Base-by-base conservation (phyloP, 345 rosid species). In the Sonneratia alba region DNA sequence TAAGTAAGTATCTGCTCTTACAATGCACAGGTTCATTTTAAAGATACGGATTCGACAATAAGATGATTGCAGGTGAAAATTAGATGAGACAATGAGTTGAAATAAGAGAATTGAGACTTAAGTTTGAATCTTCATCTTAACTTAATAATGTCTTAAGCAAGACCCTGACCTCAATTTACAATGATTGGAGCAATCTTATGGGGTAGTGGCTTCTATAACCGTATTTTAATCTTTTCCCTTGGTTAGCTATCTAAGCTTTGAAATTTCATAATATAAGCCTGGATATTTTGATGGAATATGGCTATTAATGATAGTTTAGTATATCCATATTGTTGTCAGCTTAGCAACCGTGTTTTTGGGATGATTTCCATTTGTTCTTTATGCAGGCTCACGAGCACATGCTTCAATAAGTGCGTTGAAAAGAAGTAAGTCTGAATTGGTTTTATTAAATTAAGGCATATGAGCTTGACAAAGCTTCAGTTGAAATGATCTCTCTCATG, bases 391-490 rank as follows among this genome's bases (percentile, higher is more conserved):
- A 85, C 88, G 45, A 88, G 86, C 79, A 86, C 96, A 36, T 96
- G 99, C 79, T 96, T 96, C 81, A 79, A 71, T 74, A 96, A 96
- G 78, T 96, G 99, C 51, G 88, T 96, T 10, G 99, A 92, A 83
- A 96, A 85, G 77, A 89, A 91, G 99, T 92, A 81, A 42, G 80
- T 57, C 59, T 9, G 64, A 62, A n/a, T 71, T 34, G 18, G 45
- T 53, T 11, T 68, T 73, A 68, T 48, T 42, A 22, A 51, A 27
- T 42, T 37, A 40, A 62, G 18, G 38, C 38, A 1, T 37, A 4
- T 27, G 56, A 18, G 59, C 24, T 53, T 53, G 18, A 53, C 22
- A 53, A 53, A 12, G 16, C 12, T 36, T 53, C 19, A 13, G 11
- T 32, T 21, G 43, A 14, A 37, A 45, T 42, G n/a, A 59, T 61